Conservation (phyloP, 2,329 filamentous ascomycete genomes). For the Penicillium sp. region DNA sequence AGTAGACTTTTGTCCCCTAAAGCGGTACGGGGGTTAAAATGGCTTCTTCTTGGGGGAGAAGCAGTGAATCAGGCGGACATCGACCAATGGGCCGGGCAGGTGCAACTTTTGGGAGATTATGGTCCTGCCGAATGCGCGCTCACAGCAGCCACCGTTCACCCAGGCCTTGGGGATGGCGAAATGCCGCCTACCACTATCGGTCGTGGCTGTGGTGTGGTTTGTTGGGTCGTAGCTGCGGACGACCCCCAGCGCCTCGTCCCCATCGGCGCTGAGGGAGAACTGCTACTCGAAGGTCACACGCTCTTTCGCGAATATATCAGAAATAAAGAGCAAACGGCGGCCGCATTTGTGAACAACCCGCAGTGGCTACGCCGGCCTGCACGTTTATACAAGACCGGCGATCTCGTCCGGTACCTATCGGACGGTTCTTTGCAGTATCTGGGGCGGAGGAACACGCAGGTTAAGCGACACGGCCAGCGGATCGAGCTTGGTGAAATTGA, state of each 20-base stretch:
- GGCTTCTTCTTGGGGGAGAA: too few relatives aligned
- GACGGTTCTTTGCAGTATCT: conserved; percentile 28
- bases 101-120: too few relatives aligned
- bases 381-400: conserved; percentile 32
- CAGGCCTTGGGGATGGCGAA: too few relatives aligned
- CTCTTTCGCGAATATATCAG: conserved; percentile 1
- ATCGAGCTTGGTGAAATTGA: conserved; percentile 35
- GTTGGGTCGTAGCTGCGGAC: neutral
- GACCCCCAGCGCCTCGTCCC: conserved; percentile 1
- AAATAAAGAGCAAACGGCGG: neutral
- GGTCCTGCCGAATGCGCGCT: conserved; percentile 3
- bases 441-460: conserved; percentile 33
- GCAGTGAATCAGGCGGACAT: too few relatives aligned
- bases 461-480: conserved; percentile 33
- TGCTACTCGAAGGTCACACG: neutral
- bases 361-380: neutral
- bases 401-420: conserved; percentile 30
- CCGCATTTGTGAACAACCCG: neutral
- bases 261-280: neutral
- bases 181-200: too few relatives aligned
- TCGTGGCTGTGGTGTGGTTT: neutral
- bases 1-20: too few relatives aligned
- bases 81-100: too few relatives aligned
- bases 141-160: too few relatives aligned
- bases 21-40: too few relatives aligned